Evolutionary conservation across 805 yeast genomes (phyloP).

Genomic region (Lachancea fermentati): DNA sequence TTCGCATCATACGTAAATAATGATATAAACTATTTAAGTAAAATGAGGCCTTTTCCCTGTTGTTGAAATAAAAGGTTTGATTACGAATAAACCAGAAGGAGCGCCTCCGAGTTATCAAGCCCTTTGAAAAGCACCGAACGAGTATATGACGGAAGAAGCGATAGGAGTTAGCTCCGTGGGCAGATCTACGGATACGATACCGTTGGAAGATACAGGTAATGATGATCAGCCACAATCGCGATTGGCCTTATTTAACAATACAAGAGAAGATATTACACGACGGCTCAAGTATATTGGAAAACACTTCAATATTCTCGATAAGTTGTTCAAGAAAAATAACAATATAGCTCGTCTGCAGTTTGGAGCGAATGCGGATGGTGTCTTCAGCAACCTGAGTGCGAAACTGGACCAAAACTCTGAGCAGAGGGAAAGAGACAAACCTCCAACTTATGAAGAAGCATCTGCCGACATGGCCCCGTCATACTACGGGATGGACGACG

Average conservation of each 20-base stretch:
- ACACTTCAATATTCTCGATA: constrained; percentile 37
- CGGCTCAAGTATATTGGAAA: constrained; percentile 26
- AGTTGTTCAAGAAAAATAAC: constrained; percentile 27
- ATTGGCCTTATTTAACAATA: neutral
- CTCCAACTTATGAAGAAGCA: constrained; percentile 92
- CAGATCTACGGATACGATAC: constrained; percentile 5
- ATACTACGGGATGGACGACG: constrained; percentile 90
- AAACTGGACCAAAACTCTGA: constrained; percentile 56
- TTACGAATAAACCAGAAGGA: too few species aligned
- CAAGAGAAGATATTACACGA: constrained; percentile 1
- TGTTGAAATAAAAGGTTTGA: too few species aligned
- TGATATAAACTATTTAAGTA: neutral
- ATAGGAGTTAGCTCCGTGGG: constrained; percentile 2
- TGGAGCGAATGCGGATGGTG: constrained; percentile 61
- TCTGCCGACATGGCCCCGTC: constrained; percentile 93
- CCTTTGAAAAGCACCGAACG: neutral
- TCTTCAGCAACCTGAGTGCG: constrained; percentile 85
- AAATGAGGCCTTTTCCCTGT: neutral
- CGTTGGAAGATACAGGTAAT: neutral
- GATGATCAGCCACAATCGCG: constrained; percentile 4
- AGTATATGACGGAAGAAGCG: neutral
- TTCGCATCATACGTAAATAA: neutral
- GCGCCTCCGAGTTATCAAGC: too few species aligned
- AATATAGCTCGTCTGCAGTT: constrained; percentile 15
- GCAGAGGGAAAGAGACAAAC: constrained; percentile 42